Conservation (phyloP, 1,284 basidiomycete species). For the Serendipita sp. region DNA sequence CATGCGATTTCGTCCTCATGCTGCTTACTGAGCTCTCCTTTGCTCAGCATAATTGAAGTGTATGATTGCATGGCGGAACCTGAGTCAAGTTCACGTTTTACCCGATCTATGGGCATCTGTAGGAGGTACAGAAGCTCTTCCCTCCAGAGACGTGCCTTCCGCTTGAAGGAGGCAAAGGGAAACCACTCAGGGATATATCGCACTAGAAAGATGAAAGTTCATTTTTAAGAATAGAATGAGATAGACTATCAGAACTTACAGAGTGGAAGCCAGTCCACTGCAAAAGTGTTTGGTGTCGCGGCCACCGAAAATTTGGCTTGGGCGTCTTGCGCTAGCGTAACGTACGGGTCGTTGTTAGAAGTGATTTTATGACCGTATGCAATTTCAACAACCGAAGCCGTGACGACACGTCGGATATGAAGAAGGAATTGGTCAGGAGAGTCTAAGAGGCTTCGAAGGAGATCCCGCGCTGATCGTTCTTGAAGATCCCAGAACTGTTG, state of each 20-base stretch:
- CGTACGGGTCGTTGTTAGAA: conserved; percentile 18
- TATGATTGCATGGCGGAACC: conserved; percentile 27
- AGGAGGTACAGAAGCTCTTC: conserved; percentile 21
- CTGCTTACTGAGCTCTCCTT: conserved; percentile 16
- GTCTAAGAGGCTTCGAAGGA: conserved; percentile 17
- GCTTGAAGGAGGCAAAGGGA: conserved; percentile 33
- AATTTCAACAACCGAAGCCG: conserved; percentile 19
- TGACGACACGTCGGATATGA: conserved; percentile 18
- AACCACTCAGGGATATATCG: conserved; percentile 33
- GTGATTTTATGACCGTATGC: conserved; percentile 21
- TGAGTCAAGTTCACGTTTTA: conserved; percentile 29
- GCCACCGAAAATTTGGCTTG: conserved; percentile 20
- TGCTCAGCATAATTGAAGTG: conserved; percentile 22
- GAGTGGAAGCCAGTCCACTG: conserved; percentile 19
- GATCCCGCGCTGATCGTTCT: conserved; percentile 17
- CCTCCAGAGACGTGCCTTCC: conserved; percentile 25
- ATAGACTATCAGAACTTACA: conserved; percentile 12
- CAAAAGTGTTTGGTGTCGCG: conserved; percentile 18
- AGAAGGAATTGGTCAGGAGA: conserved; percentile 16
- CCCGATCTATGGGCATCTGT: conserved; percentile 26
- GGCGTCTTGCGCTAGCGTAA: conserved; percentile 19
- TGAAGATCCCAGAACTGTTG: conserved; percentile 15
- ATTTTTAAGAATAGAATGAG: not conserved
- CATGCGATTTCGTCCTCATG: conserved; percentile 26
- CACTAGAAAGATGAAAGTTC: not conserved